Conservation (phyloP, 2,329 filamentous ascomycete species). For the Chalaropsis thielavioides region DNA sequence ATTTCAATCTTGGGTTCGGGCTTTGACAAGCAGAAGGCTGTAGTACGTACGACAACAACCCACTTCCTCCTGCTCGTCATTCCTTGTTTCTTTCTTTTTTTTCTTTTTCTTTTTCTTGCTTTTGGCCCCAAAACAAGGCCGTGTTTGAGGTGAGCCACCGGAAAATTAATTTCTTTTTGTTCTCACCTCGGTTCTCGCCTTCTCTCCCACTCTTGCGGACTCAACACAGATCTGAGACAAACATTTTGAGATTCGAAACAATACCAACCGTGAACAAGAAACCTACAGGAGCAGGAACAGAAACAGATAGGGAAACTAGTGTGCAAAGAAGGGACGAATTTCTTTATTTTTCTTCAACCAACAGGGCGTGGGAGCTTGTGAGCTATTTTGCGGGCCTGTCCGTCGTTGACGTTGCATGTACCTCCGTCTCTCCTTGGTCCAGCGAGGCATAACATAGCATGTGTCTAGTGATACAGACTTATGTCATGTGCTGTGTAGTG, state of each 20-base stretch:
- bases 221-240: constrained; percentile 2
- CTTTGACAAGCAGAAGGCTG: background rate
- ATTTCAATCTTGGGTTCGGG: constrained; percentile 25
- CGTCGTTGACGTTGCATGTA: no score
- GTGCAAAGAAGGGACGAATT: constrained; percentile 1
- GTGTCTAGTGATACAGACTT: background rate
- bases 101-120: background rate
- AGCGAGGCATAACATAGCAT: background rate
- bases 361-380: background rate
- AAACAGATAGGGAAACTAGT: background rate
- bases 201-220: background rate
- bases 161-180: background rate
- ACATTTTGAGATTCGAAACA: constrained; percentile 4
- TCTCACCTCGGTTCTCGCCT: background rate
- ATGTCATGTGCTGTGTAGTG: background rate
- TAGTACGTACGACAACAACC: background rate
- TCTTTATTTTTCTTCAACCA: background rate
- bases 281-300: background rate
- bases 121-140: background rate
- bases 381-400: background rate
- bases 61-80: background rate
- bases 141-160: constrained; percentile 2
- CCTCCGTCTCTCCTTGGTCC: background rate
- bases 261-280: background rate
- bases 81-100: background rate